Conservation (phyloP, 306 rosid species). For the Acacia acuminata region DNA sequence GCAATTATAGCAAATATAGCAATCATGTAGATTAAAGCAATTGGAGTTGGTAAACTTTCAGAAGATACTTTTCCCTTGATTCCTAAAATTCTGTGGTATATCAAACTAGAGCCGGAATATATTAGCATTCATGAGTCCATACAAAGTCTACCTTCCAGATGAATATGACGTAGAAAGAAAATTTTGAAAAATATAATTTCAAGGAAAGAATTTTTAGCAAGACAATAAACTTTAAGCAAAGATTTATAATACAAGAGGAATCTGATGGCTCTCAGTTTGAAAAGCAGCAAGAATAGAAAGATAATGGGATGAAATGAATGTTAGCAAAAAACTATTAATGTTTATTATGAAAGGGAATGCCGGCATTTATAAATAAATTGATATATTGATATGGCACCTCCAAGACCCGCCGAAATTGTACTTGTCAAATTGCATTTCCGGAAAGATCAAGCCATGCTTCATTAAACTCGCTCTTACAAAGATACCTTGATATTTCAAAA, state of each 20-base stretch:
- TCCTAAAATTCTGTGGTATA: neutral
- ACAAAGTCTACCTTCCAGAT: constrained; percentile 2
- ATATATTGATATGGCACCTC: neutral
- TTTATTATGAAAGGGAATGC: neutral
- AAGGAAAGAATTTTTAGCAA: neutral
- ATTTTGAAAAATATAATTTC: neutral
- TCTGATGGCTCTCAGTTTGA: neutral
- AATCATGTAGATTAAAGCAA: constrained; percentile 21
- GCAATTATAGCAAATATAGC: constrained; percentile 21
- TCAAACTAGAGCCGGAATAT: neutral
- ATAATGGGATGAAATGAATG: neutral
- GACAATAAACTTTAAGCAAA: neutral
- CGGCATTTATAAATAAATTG: neutral
- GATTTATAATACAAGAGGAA: neutral
- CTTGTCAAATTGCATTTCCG: neutral
- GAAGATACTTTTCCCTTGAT: neutral
- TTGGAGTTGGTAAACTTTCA: neutral
- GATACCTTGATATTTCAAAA: constrained; percentile 10
- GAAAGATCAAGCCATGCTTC: neutral
- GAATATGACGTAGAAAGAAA: neutral
- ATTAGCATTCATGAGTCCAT: neutral
- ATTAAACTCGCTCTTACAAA: constrained; percentile 14
- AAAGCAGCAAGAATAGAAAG: neutral
- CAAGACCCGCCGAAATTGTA: neutral
- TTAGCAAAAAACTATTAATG: neutral